Conservation (phyloP, 257 asterid species). For the Scutellaria barbata region DNA sequence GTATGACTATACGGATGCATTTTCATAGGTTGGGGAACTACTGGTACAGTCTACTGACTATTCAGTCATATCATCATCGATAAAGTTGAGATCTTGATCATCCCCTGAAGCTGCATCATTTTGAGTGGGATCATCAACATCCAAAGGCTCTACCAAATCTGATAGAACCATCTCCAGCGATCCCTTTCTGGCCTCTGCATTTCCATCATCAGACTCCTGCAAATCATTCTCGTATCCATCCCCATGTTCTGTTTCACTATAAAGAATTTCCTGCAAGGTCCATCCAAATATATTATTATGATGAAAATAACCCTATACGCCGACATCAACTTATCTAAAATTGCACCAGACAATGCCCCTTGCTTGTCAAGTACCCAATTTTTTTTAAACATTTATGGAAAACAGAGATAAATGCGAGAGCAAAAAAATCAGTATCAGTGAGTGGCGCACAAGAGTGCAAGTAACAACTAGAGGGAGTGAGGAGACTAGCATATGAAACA, state of each 20-base stretch:
- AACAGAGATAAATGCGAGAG: neutral
- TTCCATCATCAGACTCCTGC: slow-evolving; percentile 61
- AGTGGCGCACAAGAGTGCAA: neutral
- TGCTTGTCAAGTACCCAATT: too few relatives aligned
- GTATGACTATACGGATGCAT: neutral
- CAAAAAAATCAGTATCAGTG: slow-evolving; percentile 16
- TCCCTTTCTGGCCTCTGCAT: slow-evolving; percentile 56
- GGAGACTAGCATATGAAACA: neutral
- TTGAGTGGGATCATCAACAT: slow-evolving; percentile 43
- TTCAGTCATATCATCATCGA: slow-evolving; percentile 68
- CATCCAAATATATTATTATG: neutral
- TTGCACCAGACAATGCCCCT: neutral
- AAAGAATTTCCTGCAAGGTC: slow-evolving; percentile 61
- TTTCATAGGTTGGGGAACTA: neutral
- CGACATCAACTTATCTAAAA: neutral
- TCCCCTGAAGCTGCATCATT: slow-evolving; percentile 51
- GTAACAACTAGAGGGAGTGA: neutral
- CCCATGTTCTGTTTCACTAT: slow-evolving; percentile 69
- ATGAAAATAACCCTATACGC: neutral
- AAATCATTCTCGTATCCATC: slow-evolving; percentile 68
- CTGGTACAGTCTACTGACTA: slow-evolving; percentile 20
- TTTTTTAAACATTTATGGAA: neutral
- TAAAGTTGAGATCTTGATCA: slow-evolving; percentile 62
- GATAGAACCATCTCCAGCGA: slow-evolving; percentile 57
- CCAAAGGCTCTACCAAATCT: slow-evolving; percentile 60